Evolutionary conservation across 345 rosid genomes (phyloP).

Genomic region (Combretum micranthum): DNA sequence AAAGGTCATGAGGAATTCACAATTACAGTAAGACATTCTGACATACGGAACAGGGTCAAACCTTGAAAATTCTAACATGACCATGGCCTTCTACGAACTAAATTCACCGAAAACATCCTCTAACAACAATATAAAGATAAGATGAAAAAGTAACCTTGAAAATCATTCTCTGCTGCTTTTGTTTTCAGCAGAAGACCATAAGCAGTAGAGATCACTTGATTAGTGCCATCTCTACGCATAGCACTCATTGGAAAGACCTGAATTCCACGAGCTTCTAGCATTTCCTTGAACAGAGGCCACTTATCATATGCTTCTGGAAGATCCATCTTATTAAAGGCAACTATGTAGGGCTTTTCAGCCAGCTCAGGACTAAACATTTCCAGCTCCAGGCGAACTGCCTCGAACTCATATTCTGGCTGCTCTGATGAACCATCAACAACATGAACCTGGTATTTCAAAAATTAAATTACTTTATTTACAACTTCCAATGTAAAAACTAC

Average conservation of each 20-base stretch:
- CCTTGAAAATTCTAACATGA: constrained; percentile 1
- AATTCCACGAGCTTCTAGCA: constrained; percentile 56
- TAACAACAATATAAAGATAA: neutral
- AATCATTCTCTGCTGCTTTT: constrained; percentile 40
- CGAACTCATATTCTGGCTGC: constrained; percentile 86
- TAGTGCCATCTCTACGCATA: constrained; percentile 66
- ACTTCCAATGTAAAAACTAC: too few species aligned
- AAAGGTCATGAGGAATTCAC: constrained; percentile 7
- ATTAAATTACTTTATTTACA: neutral
- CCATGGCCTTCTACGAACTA: neutral
- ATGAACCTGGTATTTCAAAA: constrained; percentile 50
- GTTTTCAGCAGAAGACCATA: constrained; percentile 50
- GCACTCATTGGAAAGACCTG: constrained; percentile 84
- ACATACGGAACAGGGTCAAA: too few species aligned
- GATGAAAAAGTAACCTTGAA: constrained; percentile 41
- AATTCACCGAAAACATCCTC: too few species aligned
- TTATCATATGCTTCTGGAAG: constrained; percentile 77
- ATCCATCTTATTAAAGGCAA: constrained; percentile 91
- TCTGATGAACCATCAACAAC: constrained; percentile 81
- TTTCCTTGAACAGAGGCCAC: constrained; percentile 64
- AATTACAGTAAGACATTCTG: neutral
- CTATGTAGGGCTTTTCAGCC: constrained; percentile 71
- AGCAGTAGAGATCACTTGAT: constrained; percentile 60
- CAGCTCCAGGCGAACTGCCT: constrained; percentile 89
- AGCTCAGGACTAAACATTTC: constrained; percentile 84